phyloP scores from a whole-genome alignment of 2,329 filamentous ascomycete species.

The Leptoxyphium fumago region DNA sequence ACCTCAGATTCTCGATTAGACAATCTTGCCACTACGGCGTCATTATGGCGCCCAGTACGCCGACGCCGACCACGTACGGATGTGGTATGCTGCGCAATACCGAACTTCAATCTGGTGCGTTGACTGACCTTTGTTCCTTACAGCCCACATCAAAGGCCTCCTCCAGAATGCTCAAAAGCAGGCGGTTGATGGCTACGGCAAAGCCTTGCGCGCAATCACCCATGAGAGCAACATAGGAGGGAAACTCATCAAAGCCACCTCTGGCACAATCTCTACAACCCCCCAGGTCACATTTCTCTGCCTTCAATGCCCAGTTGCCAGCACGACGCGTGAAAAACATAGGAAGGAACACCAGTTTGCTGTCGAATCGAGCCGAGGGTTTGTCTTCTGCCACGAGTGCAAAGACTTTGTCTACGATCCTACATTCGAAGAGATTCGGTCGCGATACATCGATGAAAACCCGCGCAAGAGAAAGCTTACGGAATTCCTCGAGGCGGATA shows the following conservation, averaged over 20 bases:
- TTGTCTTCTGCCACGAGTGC: conserved; percentile 68
- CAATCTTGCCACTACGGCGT: not conserved
- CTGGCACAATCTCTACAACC: conserved; percentile 8
- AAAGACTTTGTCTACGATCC: conserved; percentile 74
- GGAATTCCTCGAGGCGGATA: conserved; percentile 49
- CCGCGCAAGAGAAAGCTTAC: conserved; percentile 51
- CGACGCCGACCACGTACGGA: conserved; percentile 27
- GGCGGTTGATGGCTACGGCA: conserved; percentile 57
- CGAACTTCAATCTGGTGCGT: conserved; percentile 6
- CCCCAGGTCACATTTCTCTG: conserved; percentile 42
- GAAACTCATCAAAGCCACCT: conserved; percentile 39
- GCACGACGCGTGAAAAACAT: conserved; percentile 54
- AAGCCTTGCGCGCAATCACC: conserved; percentile 55
- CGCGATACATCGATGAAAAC: conserved; percentile 36
- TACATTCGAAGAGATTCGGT: conserved; percentile 58
- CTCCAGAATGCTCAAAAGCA: conserved; percentile 53
- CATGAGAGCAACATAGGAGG: conserved; percentile 53
- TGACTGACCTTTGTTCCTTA: not conserved
- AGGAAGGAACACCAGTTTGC: conserved; percentile 62
- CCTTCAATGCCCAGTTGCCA: conserved; percentile 56
- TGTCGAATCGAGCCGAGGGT: conserved; percentile 61
- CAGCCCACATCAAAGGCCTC: conserved; percentile 60
- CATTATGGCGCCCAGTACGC: conserved; percentile 7
- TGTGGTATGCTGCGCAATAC: conserved; percentile 21
- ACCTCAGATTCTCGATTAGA: not conserved